phyloP scores from a whole-genome alignment of 2,329 filamentous ascomycete species.

The Rachicladosporium sp. region DNA sequence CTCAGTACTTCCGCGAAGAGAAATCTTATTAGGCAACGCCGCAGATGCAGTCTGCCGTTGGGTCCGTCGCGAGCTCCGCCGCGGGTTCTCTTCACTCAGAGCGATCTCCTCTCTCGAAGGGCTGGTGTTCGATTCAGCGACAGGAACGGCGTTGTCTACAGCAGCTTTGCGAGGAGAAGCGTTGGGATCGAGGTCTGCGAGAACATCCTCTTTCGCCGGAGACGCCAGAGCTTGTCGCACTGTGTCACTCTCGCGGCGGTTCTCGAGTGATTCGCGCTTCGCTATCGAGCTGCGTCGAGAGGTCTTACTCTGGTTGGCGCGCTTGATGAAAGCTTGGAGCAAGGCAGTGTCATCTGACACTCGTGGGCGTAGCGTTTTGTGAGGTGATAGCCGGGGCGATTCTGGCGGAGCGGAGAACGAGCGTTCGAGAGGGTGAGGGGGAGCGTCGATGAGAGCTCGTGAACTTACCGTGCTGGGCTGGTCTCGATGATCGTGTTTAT shows the following conservation, averaged over 20 bases:
- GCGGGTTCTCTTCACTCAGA: constrained; percentile 1
- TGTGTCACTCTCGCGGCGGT: constrained; percentile 35
- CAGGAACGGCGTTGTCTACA: too few species aligned
- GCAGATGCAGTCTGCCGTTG: neutral
- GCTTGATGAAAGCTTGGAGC: constrained; percentile 37
- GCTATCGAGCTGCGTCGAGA: constrained; percentile 14
- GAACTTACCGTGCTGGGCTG: too few species aligned
- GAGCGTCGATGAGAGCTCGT: too few species aligned
- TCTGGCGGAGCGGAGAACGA: constrained; percentile 24
- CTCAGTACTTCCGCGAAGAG: constrained; percentile 31
- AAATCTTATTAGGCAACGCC: constrained; percentile 23
- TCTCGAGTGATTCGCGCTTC: constrained; percentile 31
- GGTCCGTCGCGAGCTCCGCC: constrained; percentile 1
- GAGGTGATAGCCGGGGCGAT: constrained; percentile 18
- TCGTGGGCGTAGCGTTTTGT: constrained; percentile 17
- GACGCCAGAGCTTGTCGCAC: constrained; percentile 35
- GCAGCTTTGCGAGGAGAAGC: constrained; percentile 25
- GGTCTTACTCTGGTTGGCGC: constrained; percentile 35
- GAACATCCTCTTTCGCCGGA: constrained; percentile 26
- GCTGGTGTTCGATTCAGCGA: too few species aligned
- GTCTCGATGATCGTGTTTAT: too few species aligned
- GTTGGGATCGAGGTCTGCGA: constrained; percentile 37
- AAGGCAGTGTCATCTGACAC: constrained; percentile 37
- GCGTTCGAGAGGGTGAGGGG: constrained; percentile 1
- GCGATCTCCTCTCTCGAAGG: too few species aligned